Evolutionary conservation across 1,139 yeast genomes (phyloP), one percentile per base, ranked within the genome.

Genomic region (Suhomyces yuchorum): DNA sequence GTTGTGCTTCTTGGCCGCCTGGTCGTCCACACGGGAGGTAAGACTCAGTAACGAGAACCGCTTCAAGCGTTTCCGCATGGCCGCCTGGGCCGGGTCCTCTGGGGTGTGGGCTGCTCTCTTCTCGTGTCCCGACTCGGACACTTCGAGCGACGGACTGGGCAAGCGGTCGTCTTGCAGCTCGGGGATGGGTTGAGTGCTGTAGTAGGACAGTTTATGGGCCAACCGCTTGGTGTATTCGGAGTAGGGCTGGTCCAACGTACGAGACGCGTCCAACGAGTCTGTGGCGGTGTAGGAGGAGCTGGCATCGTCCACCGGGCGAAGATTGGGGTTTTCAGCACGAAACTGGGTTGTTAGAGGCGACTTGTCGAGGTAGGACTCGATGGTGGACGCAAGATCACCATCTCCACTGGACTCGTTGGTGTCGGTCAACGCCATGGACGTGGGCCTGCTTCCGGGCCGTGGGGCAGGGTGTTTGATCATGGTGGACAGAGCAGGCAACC

Each of bases 251-350:
- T 54, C 59, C 39, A 54, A 40, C 12, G 56, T 43, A 26, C 57
- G 41, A 22, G 49, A 28, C 24, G 26, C 36, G 42, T 22, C 19
- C 19, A 18, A n/a, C 18, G 42, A 28, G 40, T 23, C 14, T 2
- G 19, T n/a, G 14, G 33, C 33, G 28, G 40, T 24, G 9, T 15
- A 37, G 5, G 43, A 35, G 19, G 30, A 32, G 34, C 36, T 20
- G 15, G 42, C 32, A 36, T 46, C 53, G 17, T 47, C 48, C 14
- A 47, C 38, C 1, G 68, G 67, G 23, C 60, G 67, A 32, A 66
- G 51, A 49, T 66, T 66, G n/a, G 70, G 70, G 46, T 66, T 64
- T 11, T 59, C 62, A 11, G 51, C 51, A 46, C 70, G 54, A 42
- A 61, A 64, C 33, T 55, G 54, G 43, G 44, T 50, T 37, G 66